These are phyloP conservation scores for Calendula officinalis DNA, from an alignment of 129 eudicot genomes.

Conservation along the genomic window DNA sequence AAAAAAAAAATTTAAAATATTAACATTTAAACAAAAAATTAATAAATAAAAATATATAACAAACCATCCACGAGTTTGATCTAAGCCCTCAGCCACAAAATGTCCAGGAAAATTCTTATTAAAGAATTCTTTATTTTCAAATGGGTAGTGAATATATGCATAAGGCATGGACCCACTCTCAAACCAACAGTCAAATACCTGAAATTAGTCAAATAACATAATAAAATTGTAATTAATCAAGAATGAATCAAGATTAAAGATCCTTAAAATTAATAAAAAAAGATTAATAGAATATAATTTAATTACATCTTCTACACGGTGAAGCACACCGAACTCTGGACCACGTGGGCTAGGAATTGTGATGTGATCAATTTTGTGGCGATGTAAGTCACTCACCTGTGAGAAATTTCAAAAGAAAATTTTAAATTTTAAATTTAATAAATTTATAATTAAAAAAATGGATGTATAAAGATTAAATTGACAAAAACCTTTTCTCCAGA, in stretches of 20 bases:
- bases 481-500: constrained; percentile 59
- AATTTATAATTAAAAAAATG: too few species aligned
- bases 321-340: constrained; percentile 58
- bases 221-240: not conserved
- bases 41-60: constrained; percentile 15
- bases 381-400: constrained; percentile 80
- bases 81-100: constrained; percentile 95
- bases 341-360: constrained; percentile 74
- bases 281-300: constrained; percentile 2
- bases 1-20: not conserved
- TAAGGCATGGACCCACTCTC: constrained; percentile 98
- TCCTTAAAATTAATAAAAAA: not conserved
- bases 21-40: not conserved
- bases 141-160: constrained; percentile 90
- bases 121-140: constrained; percentile 73
- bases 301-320: constrained; percentile 81
- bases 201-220: constrained; percentile 11
- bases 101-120: constrained; percentile 84
- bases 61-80: constrained; percentile 96
- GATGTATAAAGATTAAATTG: not conserved
- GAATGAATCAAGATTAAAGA: not conserved
- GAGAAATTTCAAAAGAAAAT: not conserved
- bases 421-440: too few species aligned
- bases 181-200: constrained; percentile 96
- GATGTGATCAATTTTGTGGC: constrained; percentile 86